Conservation (phyloP, 2,329 filamentous ascomycete species). For the Zarea fungicola region DNA sequence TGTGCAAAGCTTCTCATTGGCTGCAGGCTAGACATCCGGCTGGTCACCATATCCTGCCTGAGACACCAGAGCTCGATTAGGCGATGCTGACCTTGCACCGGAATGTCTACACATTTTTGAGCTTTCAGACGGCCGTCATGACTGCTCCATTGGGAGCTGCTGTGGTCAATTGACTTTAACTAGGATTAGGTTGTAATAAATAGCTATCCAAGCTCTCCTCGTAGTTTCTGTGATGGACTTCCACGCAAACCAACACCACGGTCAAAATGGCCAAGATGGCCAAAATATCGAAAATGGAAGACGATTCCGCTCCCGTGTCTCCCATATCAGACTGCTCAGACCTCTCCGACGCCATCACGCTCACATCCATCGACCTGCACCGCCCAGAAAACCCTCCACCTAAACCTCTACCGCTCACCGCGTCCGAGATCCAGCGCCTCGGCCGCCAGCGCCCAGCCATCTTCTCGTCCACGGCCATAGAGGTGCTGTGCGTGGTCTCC, state of each 20-base stretch:
- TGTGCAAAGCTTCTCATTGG: background rate
- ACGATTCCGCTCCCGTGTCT: no score
- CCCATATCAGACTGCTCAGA: background rate
- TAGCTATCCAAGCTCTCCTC: no score
- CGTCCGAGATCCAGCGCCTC: slow-evolving; percentile 44
- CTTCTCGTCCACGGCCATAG: slow-evolving; percentile 46
- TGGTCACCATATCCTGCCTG: background rate
- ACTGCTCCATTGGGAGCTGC: background rate
- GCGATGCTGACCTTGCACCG: slow-evolving; percentile 1
- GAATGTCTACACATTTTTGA: slow-evolving; percentile 9
- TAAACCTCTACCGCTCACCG: slow-evolving; percentile 4
- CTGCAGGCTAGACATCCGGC: background rate
- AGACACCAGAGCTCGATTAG: slow-evolving; percentile 5
- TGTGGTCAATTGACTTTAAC: no score
- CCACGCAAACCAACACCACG: background rate
- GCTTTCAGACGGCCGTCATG: background rate
- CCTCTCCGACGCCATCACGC: background rate
- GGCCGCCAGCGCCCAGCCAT: slow-evolving; percentile 52
- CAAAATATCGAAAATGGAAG: background rate
- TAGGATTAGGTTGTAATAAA: no score
- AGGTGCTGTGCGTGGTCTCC: slow-evolving; percentile 44
- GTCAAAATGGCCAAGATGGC: background rate
- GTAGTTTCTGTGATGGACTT: background rate
- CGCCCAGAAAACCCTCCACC: no score
- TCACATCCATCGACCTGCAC: background rate